Conservation (phyloP, 2,329 filamentous ascomycete genomes). For the Trichoderma afroharzianum region DNA sequence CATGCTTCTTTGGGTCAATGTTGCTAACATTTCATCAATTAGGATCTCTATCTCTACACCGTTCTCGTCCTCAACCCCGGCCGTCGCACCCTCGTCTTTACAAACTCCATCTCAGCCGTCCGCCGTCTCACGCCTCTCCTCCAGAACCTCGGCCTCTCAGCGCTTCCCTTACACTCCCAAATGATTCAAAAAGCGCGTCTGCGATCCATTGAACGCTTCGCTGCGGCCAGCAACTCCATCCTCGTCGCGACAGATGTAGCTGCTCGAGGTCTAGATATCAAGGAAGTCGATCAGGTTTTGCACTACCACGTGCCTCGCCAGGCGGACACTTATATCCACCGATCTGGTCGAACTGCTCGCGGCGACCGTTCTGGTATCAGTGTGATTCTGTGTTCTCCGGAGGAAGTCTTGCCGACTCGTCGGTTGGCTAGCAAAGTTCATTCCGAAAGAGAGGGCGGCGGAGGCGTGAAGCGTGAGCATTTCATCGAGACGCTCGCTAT, state of each 20-base stretch:
- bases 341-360: slow-evolving; percentile 89
- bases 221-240: slow-evolving; percentile 61
- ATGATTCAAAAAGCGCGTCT: slow-evolving; percentile 96
- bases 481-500: slow-evolving; percentile 79
- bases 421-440: slow-evolving; percentile 87
- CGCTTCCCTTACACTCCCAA: slow-evolving; percentile 78
- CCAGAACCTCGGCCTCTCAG: slow-evolving; percentile 73
- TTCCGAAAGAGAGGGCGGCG: slow-evolving; percentile 49
- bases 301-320: slow-evolving; percentile 94
- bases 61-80: slow-evolving; percentile 78
- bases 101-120: slow-evolving; percentile 92
- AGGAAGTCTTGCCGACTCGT: slow-evolving; percentile 82
- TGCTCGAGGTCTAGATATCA: slow-evolving; percentile 89
- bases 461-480: slow-evolving; percentile 52
- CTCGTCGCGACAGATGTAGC: slow-evolving; percentile 92
- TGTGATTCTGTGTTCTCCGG: slow-evolving; percentile 83
- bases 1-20: neutral
- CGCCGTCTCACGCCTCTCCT: slow-evolving; percentile 81
- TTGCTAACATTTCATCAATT: slow-evolving; percentile 21
- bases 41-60: slow-evolving; percentile 91
- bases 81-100: slow-evolving; percentile 82
- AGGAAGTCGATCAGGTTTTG: slow-evolving; percentile 80
- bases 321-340: slow-evolving; percentile 91
- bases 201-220: slow-evolving; percentile 88
- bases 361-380: slow-evolving; percentile 74